These are phyloP conservation scores for Chrysoporthe puriensis DNA, from an alignment of 2,329 filamentous ascomycete species.

Conservation along the genomic window DNA sequence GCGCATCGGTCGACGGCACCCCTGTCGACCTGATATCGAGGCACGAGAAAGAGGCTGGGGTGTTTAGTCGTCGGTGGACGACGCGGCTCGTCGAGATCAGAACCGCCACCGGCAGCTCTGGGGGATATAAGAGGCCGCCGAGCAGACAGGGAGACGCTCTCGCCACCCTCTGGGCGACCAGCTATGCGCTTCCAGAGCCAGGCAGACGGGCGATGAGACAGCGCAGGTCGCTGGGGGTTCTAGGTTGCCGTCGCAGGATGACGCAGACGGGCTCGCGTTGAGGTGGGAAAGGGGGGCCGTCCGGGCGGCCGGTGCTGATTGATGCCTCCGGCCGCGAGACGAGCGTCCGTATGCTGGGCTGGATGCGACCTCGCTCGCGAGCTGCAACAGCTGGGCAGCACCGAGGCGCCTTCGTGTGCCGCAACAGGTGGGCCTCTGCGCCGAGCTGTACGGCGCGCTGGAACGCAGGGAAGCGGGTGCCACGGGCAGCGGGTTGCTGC, in stretches of 20 bases:
- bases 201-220: constrained; percentile 17
- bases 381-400: constrained; percentile 5
- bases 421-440: neutral
- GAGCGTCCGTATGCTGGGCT: neutral
- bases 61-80: constrained; percentile 12
- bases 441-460: neutral
- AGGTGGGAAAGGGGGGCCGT: constrained; percentile 3
- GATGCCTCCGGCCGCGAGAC: neutral
- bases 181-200: neutral
- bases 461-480: neutral
- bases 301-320: neutral
- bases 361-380: constrained; percentile 6
- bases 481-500: constrained; percentile 17
- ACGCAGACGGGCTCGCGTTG: neutral
- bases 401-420: constrained; percentile 11
- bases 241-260: constrained; percentile 5
- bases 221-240: neutral
- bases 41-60: neutral
- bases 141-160: neutral
- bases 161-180: neutral
- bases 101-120: too few species aligned
- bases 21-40: constrained; percentile 18
- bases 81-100: neutral
- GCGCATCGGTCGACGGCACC: constrained; percentile 13
- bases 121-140: neutral